These are phyloP conservation scores for Euphorbia pulcherrima DNA, from an alignment of 345 rosid species.

Conservation along the genomic window DNA sequence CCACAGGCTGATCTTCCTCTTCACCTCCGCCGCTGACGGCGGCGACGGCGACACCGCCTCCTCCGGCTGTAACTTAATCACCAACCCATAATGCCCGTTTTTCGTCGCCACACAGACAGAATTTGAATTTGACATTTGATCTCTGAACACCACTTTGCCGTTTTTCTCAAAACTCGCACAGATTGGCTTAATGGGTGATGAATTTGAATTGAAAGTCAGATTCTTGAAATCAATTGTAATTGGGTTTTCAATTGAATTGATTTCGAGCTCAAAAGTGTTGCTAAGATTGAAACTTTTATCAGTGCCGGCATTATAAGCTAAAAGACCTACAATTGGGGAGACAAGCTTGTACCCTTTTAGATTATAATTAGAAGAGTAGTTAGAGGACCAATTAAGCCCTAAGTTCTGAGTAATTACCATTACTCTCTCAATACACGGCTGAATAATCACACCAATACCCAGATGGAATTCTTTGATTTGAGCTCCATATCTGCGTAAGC, in stretches of 20 bases:
- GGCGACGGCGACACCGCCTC: conserved; percentile 4
- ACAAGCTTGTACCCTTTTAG: conserved; percentile 71
- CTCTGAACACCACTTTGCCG: conserved; percentile 50
- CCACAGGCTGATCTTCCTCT: conserved; percentile 60
- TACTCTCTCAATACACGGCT: conserved; percentile 82
- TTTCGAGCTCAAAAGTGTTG: conserved; percentile 55
- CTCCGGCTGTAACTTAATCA: conserved; percentile 38
- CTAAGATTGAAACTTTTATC: conserved; percentile 25
- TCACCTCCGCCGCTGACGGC: conserved; percentile 1
- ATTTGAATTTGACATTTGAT: conserved; percentile 37
- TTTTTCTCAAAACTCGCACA: conserved; percentile 69
- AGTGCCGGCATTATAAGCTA: conserved; percentile 57
- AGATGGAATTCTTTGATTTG: conserved; percentile 63
- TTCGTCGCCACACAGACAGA: conserved; percentile 52
- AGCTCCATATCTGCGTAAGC: conserved; percentile 82
- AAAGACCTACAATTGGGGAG: conserved; percentile 75
- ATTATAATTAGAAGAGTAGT: conserved; percentile 63
- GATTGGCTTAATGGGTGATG: conserved; percentile 40
- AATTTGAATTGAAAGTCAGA: conserved; percentile 10
- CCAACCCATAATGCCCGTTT: conserved; percentile 83
- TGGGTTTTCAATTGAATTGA: conserved; percentile 44
- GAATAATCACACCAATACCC: conserved; percentile 51
- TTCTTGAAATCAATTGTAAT: conserved; percentile 62
- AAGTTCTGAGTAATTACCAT: conserved; percentile 68
- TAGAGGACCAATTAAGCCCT: conserved; percentile 66